Percentiles rank a stretch among this genome's conserved stretches.
Evolutionary conservation across 768 basidiomycete species (phyloP).

Genomic region (Leccinum ochraceum): DNA sequence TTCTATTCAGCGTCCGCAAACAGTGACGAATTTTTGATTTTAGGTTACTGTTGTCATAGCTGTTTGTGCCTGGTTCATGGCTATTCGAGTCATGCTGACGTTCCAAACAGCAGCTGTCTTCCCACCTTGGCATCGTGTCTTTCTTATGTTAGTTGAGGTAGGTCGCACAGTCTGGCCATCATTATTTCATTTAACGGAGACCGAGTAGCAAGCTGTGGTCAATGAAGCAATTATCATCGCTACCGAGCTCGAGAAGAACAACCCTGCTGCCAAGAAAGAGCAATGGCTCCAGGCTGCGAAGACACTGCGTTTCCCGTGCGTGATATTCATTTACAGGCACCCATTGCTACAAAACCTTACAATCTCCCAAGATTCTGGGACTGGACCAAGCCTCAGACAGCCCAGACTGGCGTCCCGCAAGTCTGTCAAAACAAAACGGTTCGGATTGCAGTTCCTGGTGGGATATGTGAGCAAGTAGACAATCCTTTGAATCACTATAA

Average conservation of each 20-base stretch:
- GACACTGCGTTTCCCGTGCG: slow-evolving; percentile 21
- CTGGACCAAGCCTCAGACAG: slow-evolving; percentile 12
- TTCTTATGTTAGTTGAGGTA: slow-evolving; percentile 16
- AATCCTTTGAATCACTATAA: slow-evolving; percentile 21
- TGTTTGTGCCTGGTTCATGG: not conserved
- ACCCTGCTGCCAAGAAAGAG: slow-evolving; percentile 1
- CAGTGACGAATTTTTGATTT: slow-evolving; percentile 3
- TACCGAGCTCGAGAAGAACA: not conserved
- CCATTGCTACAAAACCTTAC: not conserved
- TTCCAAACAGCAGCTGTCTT: slow-evolving; percentile 20
- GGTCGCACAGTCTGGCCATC: not conserved
- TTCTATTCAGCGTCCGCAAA: not conserved
- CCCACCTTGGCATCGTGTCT: slow-evolving; percentile 23
- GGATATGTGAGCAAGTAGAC: not conserved
- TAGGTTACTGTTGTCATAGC: slow-evolving; percentile 24
- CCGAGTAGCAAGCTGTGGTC: slow-evolving; percentile 19
- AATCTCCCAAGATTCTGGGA: slow-evolving; percentile 18
- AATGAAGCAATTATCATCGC: slow-evolving; percentile 17
- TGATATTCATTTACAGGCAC: not conserved
- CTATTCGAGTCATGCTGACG: not conserved
- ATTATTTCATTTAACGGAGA: not conserved
- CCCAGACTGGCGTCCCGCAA: slow-evolving; percentile 4
- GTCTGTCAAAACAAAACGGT: not conserved
- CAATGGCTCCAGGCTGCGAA: slow-evolving; percentile 16
- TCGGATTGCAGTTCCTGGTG: not conserved